phyloP scores from a whole-genome alignment of 2,329 filamentous ascomycete genomes.

The Penicillium rolfsii region DNA sequence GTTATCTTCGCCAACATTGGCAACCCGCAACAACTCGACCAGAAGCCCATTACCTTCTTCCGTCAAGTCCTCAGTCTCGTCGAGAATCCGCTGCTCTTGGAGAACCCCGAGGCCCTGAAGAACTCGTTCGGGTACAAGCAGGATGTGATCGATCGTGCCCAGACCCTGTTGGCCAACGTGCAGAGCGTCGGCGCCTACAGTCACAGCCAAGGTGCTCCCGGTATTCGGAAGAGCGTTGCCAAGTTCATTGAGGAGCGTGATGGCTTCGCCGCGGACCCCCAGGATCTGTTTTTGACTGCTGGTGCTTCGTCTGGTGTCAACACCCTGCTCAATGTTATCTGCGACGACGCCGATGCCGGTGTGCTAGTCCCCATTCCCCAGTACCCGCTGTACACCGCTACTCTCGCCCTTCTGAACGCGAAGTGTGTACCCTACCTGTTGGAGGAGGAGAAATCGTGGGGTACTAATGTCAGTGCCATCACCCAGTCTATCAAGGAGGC shows the following conservation, averaged over 20 bases:
- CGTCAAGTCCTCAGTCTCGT: conserved; percentile 90
- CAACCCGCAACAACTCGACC: conserved; percentile 97
- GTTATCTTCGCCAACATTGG: conserved; percentile 98
- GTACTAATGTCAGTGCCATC: conserved; percentile 81
- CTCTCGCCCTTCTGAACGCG: conserved; percentile 81
- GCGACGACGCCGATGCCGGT: conserved; percentile 73
- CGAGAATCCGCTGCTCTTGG: conserved; percentile 83
- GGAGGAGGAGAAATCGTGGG: conserved; percentile 84
- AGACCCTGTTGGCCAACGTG: conserved; percentile 76
- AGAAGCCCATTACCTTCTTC: conserved; percentile 99
- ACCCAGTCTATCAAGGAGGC: conserved; percentile 73
- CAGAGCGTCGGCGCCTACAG: conserved; percentile 96
- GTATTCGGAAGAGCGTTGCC: conserved; percentile 85
- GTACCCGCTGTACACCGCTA: conserved; percentile 96
- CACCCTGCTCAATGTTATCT: conserved; percentile 88
- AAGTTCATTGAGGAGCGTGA: conserved; percentile 92
- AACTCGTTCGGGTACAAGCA: conserved; percentile 80
- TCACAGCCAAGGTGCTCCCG: conserved; percentile 84
- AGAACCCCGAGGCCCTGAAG: conserved; percentile 79
- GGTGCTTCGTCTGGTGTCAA: conserved; percentile 95
- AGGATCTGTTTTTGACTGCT: conserved; percentile 85
- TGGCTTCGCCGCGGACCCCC: conserved; percentile 78
- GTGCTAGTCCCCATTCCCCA: conserved; percentile 95
- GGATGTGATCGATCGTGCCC: conserved; percentile 84
- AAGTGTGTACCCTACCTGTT: conserved; percentile 91